phyloP scores from a whole-genome alignment of 495 filamentous ascomycete genomes.

The Podospora pseudoanserina region DNA sequence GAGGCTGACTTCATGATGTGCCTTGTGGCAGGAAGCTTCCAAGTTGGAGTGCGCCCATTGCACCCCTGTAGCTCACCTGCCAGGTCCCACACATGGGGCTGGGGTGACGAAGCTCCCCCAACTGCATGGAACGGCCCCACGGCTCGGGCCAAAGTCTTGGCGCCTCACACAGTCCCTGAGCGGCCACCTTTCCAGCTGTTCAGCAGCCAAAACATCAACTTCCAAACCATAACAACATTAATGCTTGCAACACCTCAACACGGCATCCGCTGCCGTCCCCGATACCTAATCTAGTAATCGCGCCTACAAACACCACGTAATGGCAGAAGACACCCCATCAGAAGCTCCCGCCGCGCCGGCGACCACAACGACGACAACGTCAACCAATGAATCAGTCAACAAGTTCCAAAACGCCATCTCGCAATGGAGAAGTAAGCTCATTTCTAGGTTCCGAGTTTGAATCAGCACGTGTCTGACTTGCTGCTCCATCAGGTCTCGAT shows the following conservation, averaged over 20 bases:
- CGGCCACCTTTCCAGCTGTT: conserved; percentile 18
- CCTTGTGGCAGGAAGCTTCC: neutral
- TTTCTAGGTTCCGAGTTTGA: conserved; percentile 6
- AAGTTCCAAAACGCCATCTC: conserved; percentile 95
- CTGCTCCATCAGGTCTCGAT: conserved; percentile 66
- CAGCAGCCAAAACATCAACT: neutral
- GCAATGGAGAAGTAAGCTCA: conserved; percentile 81
- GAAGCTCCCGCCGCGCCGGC: conserved; percentile 24
- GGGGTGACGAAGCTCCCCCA: conserved; percentile 7
- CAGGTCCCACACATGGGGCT: conserved; percentile 1
- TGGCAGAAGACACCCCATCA: conserved; percentile 27
- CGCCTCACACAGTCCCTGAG: neutral
- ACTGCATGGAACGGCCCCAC: conserved; percentile 1
- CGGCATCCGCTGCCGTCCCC: conserved; percentile 11
- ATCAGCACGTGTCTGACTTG: conserved; percentile 10
- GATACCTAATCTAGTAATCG: conserved; percentile 5
- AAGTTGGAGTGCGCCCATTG: neutral
- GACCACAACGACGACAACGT: conserved; percentile 16
- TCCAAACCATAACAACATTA: conserved; percentile 16
- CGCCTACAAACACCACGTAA: conserved; percentile 17
- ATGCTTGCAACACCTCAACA: conserved; percentile 17
- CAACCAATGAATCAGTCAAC: conserved; percentile 58
- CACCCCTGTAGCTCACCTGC: neutral
- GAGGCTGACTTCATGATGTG: conserved; percentile 1
- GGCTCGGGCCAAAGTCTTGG: conserved; percentile 11